phyloP scores from a whole-genome alignment of 169 alveolate species.

The Theileria orientalis region DNA sequence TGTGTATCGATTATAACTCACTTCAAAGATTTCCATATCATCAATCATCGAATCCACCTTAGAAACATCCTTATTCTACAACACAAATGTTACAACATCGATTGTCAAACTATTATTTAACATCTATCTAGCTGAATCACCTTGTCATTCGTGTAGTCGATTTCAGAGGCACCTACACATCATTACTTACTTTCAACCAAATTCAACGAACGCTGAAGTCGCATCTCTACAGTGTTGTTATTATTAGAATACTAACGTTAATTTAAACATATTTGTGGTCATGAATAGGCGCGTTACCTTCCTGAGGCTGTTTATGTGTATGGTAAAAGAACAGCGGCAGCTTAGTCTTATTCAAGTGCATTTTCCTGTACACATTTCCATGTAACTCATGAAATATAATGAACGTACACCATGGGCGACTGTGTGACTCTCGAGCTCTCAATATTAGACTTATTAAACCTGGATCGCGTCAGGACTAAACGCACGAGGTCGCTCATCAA shows the following conservation, averaged over 20 bases:
- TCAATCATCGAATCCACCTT: background rate
- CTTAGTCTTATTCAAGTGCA: conserved; percentile 42
- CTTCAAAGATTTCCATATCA: conserved; percentile 15
- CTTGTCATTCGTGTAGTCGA: conserved; percentile 29
- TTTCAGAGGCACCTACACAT: conserved; percentile 36
- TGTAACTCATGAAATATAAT: background rate
- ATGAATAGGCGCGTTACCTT: background rate
- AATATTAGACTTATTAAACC: conserved; percentile 19
- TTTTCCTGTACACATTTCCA: conserved; percentile 2
- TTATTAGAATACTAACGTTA: background rate
- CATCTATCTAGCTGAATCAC: background rate
- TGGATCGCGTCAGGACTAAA: conserved; percentile 25
- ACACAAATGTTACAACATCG: background rate
- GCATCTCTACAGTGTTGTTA: background rate
- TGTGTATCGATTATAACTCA: background rate
- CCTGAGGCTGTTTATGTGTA: conserved; percentile 37
- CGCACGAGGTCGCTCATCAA: conserved; percentile 41
- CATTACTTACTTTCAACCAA: background rate
- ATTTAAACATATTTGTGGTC: background rate
- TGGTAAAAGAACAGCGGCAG: conserved; percentile 45
- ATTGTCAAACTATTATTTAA: background rate
- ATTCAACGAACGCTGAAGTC: conserved; percentile 22
- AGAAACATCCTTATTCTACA: background rate
- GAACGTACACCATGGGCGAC: conserved; percentile 54
- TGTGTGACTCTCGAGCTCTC: conserved; percentile 61